A percentile compares a stretch with the other conserved stretches of the same genome.
phyloP scores from a whole-genome alignment of 345 rosid genomes.

The Eucalyptus melliodora region DNA sequence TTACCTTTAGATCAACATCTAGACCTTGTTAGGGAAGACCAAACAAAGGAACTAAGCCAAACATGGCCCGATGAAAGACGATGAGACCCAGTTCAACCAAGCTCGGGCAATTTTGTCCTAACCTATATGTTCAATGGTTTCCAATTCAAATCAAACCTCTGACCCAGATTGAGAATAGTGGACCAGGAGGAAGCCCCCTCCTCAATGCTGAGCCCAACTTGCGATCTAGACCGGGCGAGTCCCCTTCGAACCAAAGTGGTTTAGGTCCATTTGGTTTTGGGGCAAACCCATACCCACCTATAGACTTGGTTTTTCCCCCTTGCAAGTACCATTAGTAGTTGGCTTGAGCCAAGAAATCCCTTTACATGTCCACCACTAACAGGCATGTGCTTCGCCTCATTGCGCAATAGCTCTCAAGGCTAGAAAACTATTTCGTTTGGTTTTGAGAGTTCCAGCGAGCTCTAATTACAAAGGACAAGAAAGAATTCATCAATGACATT shows the following conservation, averaged over 20 bases:
- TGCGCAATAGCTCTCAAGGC: too few species aligned
- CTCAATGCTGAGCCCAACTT: not conserved
- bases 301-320: too few species aligned
- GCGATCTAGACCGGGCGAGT: fast-evolving
- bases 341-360: too few species aligned
- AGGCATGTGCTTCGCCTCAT: fast-evolving
- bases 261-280: not conserved
- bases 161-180: not conserved
- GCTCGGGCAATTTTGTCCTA: not conserved
- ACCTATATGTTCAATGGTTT: too few species aligned
- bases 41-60: not conserved
- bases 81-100: fast-evolving
- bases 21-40: too few species aligned
- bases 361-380: too few species aligned
- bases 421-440: fast-evolving
- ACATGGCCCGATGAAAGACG: not conserved
- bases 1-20: too few species aligned
- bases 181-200: not conserved
- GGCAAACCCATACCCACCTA: not conserved
- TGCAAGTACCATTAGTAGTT: fast-evolving
- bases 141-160: not conserved
- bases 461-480: too few species aligned
- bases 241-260: not conserved
- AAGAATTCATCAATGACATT: too few species aligned
- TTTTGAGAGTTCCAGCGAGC: too few species aligned